Evolutionary conservation across 2,329 filamentous ascomycete genomes (phyloP).

Genomic region (Botrytis fabae): DNA sequence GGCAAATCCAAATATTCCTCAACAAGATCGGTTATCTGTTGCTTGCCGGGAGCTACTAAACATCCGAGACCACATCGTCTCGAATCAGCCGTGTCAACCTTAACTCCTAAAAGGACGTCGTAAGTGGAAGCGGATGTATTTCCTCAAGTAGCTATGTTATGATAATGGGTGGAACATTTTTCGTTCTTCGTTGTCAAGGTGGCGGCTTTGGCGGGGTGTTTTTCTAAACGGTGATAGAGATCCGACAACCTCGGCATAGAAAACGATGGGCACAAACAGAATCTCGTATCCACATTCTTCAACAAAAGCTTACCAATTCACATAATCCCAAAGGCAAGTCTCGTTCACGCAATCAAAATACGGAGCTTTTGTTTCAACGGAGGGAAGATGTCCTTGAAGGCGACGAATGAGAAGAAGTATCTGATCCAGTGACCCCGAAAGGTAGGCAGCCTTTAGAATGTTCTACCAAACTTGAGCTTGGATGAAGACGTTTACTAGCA

Average conservation of each 20-base stretch:
- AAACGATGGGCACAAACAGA: neutral
- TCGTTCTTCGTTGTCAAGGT: constrained; percentile 4
- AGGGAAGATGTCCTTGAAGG: constrained; percentile 13
- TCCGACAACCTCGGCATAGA: constrained; percentile 16
- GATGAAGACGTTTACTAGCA: constrained; percentile 2
- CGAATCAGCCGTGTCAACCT: neutral
- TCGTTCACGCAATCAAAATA: neutral
- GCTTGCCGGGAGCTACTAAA: neutral
- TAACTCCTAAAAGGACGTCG: neutral
- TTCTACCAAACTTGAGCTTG: constrained; percentile 16
- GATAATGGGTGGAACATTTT: constrained; percentile 3
- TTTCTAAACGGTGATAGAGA: neutral
- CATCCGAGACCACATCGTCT: neutral
- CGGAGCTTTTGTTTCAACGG: constrained; percentile 14
- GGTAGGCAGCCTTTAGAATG: neutral
- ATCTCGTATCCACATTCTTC: constrained; percentile 9
- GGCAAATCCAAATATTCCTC: no score
- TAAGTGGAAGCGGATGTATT: neutral
- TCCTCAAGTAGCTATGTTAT: constrained; percentile 6
- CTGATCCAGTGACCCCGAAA: neutral
- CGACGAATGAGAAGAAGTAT: neutral
- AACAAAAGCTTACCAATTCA: constrained; percentile 19
- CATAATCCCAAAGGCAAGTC: neutral
- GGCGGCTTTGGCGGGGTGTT: constrained; percentile 16
- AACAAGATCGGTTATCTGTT: neutral